Conservation (phyloP, 352 stramenopile species). For the Pythium biforme region DNA sequence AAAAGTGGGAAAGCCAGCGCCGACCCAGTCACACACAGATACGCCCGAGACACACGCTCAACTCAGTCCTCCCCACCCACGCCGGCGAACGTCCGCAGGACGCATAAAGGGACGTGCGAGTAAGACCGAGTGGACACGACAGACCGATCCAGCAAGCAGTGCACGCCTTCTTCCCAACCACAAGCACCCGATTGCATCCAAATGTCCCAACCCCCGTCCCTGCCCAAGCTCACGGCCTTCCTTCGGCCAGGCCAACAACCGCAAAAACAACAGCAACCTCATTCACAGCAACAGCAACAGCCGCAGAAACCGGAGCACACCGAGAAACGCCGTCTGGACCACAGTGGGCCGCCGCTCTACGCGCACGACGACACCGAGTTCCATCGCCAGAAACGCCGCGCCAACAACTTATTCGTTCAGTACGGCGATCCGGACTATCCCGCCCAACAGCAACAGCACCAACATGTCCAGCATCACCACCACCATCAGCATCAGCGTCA, state of each 20-base stretch:
- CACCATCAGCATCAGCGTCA: background rate
- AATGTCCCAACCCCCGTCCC: slow-evolving; percentile 23
- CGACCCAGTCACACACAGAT: background rate
- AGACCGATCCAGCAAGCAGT: background rate
- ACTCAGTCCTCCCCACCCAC: background rate
- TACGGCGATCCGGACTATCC: slow-evolving; percentile 11
- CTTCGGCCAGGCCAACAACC: slow-evolving; percentile 20
- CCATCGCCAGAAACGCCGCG: slow-evolving; percentile 19
- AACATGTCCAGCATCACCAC: background rate
- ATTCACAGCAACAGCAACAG: background rate
- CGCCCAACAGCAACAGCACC: background rate
- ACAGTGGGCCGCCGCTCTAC: background rate
- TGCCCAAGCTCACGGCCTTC: slow-evolving; percentile 34
- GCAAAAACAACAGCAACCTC: slow-evolving; percentile 6
- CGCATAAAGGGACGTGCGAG: background rate
- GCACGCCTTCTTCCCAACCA: too few relatives aligned
- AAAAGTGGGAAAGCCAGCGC: slow-evolving; percentile 1
- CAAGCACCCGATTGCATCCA: too few relatives aligned
- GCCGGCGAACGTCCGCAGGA: background rate
- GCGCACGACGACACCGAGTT: slow-evolving; percentile 3
- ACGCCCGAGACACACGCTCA: background rate
- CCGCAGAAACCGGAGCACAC: background rate
- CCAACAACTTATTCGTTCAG: slow-evolving; percentile 22
- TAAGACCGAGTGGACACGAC: too few relatives aligned
- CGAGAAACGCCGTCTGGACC: slow-evolving; percentile 16